Evolutionary conservation across 2,329 filamentous ascomycete species (phyloP), one percentile per base, ranked within the genome.

Genomic region (Endoconidiophora laricicola): DNA sequence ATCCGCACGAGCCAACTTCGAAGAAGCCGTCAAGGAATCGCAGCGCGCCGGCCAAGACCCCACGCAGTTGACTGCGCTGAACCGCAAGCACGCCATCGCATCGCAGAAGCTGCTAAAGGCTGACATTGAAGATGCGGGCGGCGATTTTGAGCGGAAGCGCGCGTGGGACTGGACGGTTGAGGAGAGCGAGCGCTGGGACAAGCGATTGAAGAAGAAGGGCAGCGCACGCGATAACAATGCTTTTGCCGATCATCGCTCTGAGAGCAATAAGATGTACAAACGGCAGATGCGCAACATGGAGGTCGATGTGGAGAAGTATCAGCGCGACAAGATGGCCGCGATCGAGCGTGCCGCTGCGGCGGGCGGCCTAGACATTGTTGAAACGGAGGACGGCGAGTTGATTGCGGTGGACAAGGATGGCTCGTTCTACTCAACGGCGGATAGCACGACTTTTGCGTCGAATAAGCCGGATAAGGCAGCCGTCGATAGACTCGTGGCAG

Each of bases 161-260:
- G 91, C 91, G 1, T 98, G 91, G 91, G 91, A 96, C 68, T 98
- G 91, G 85, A 98, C 91, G 1, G 71, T 90, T 5, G 91, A 98
- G 56, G 91, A 98, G 67, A 84, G 79, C 58, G 91, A 95, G 67
- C 78, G 76, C 57, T 98, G 91, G 91, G 91, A 98, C 65, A 82
- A 81, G 67, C 81, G 88, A 29, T 69, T 93, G 63, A 84, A 82
- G 60, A 94, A 94, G 73, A 93, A 87, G 68, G 77, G 78, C 52
- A 76, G 77, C 16, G 82, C 84, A 59, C 74, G 83, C 55, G 86
- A 94, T 62, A 81, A 90, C 64, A 86, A 87, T 53, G 83, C 86
- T 2, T 98, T 98, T 67, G 77, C 83, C 59, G 88, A 96, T 63
- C 94, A 93, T 66, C 74, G 76, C 4, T 79, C 85, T 58, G 88